Evolutionary conservation across 305 asterid genomes (phyloP).

Genomic region (Fraxinus platypoda): DNA sequence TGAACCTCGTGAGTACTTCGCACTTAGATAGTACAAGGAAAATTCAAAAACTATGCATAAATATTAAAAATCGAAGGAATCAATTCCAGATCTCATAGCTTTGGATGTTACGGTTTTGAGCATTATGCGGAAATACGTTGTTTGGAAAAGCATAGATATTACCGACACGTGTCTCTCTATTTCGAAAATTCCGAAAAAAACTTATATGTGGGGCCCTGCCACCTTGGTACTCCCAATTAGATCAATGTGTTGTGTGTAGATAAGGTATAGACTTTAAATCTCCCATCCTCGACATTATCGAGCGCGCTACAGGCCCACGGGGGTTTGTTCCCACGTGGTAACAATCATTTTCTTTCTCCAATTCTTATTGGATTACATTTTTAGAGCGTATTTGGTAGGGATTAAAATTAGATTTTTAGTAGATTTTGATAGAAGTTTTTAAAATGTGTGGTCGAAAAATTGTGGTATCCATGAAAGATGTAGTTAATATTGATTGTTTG

Average conservation of each 20-base stretch:
- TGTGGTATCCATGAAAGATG: too few species aligned
- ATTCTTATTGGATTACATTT: too few species aligned
- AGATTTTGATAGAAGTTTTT: too few species aligned
- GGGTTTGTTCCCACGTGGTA: background rate
- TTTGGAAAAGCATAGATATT: background rate
- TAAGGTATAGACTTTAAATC: background rate
- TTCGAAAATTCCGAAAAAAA: background rate
- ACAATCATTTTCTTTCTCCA: background rate
- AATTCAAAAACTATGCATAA: too few species aligned
- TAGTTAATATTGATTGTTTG: too few species aligned
- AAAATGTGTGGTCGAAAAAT: too few species aligned
- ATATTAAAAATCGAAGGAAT: too few species aligned
- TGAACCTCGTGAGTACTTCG: too few species aligned
- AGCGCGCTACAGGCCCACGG: background rate
- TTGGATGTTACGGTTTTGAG: background rate
- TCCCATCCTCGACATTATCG: background rate
- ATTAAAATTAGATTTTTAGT: too few species aligned
- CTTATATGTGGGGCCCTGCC: background rate
- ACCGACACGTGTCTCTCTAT: conserved; percentile 22
- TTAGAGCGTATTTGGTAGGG: too few species aligned
- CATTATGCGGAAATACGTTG: background rate
- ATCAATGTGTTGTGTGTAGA: background rate
- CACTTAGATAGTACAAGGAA: too few species aligned
- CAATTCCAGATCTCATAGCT: background rate
- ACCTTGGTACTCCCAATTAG: conserved; percentile 28